Evolutionary conservation across 1,284 basidiomycete genomes (phyloP), one percentile per base, ranked within the genome.

Genomic region (Tilletia indica): DNA sequence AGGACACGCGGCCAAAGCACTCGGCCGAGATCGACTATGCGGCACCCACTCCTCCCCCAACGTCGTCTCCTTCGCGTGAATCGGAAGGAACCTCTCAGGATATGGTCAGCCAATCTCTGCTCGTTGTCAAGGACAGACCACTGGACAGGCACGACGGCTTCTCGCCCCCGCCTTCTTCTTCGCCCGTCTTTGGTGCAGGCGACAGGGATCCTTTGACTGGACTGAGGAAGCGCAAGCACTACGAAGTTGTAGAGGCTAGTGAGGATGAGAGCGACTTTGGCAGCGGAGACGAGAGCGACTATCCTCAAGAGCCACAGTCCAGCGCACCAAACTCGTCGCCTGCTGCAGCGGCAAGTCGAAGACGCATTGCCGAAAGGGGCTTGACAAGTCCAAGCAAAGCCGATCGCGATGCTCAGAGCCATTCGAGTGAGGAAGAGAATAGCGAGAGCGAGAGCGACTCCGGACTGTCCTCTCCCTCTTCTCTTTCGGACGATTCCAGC

Each of bases 201-300:
- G 42, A 45, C 42, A 45, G 64, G 1, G 9, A 49, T 47, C 16
- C 54, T 4, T 21, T 12, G 19, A 21, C 42, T 25, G 54, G 49
- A 12, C 25, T 34, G 68, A 39, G 51, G 48, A 56, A 69, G 47
- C 45, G 48, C 48, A 64, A 64, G 34, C 61, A 39, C 21, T 34
- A 39, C n/a, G 61, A 64, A 5, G 66, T 48, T 6, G 66, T 68
- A 6, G 19, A 21, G 21, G 42, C 72, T 39, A 77, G 74, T 66
- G 77, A 78, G 25, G 69, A 72, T 64, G 73, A 74, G 31, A 71
- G 73, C 12, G 67, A 72, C 16, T 70, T 71, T 14, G 73, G 74
- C 42, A 70, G 70, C 8, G 72, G 75, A 34, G 74, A 76, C 47
- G 74, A 76, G 54, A 73, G 38, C 9, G 21, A 54, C 6, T 19